Evolutionary conservation across 2,329 filamentous ascomycete species (phyloP), one percentile per base, ranked within the genome.

Genomic region (Colletotrichum falcatum): DNA sequence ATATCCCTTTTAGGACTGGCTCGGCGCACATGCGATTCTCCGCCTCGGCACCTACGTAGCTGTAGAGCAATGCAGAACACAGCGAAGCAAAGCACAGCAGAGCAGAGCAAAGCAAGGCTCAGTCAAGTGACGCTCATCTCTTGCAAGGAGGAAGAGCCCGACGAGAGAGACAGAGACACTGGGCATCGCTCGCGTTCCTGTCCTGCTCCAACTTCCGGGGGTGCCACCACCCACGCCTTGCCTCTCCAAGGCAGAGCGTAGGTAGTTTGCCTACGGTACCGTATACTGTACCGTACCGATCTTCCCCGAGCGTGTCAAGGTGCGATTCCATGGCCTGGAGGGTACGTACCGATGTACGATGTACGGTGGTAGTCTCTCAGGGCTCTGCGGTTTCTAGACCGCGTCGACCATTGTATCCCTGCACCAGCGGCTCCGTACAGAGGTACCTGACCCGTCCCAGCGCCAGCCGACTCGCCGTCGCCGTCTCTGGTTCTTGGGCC

Each of bases 281-380:
- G n/a, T n/a, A n/a, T n/a, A n/a, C n/a, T n/a, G n/a, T n/a, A n/a
- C n/a, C n/a, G 54, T 66, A 61, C 62, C 66, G 66, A 70, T 33
- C 62, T 65, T 66, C 62, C 66, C 66, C 66, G 54, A 70, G 61
- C 62, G 58, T 33, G 49, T 33, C 42, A 33, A 9, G 3, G 18
- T 5, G n/a, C n/a, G n/a, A n/a, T n/a, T n/a, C n/a, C n/a, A n/a
- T n/a, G n/a, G n/a, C n/a, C n/a, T n/a, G 14, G 14, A 5, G 2
- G 39, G 16, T 42, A 42, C 16, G 39, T 42, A 42, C 18, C 37
- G 37, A 14, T 16, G 37, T 16, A 16, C 39, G 39, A 4, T 44
- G 42, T 20, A 42, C 39, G 39, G 42, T 44, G 42, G 28, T 53
- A 28, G 16, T 28, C 46, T 44, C 23, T 26, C 46, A 26, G 14